Base-by-base conservation (phyloP, 495 filamentous ascomycete genomes). In the Neurospora hispaniola region DNA sequence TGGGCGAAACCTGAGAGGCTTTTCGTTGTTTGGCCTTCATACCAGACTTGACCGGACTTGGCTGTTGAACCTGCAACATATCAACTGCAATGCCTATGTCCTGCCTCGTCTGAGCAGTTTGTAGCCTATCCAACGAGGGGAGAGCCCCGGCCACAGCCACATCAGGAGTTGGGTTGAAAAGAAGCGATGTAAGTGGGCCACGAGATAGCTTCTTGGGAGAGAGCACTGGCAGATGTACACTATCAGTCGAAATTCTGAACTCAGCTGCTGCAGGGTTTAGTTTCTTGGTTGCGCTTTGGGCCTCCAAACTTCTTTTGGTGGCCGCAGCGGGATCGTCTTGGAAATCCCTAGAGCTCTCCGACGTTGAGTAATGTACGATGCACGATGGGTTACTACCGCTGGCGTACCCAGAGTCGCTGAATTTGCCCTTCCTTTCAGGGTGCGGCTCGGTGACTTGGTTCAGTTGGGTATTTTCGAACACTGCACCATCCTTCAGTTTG, bases 201-300 rank as follows among this genome's bases (percentile, higher is more conserved):
- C 79, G 76, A 16, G 70, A 73, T 8, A 78, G 12, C 70, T 72
- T 76, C 71, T 75, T 79, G 6, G 76, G 78, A 2, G 75, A 71
- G 2, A 74, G 39, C 5, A 66, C 42, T 9, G 71, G 66, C 12
- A 74, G n/a, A 18, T 35, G 16, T 0, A 72, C 66, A 18, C n/a
- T 69, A 4, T 40, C 42, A 6, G n/a, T 42, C 4, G 44, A 68
- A 10, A 75, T 75, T 70, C 71, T 78, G 70, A 81, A 81, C 70
- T 81, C 77, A n/a, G 75, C 75, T 3, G 79, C 77, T 14, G 77
- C 71, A 42, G 79, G 79, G 42, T 81, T 80, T 44, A 81, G 69
- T 42, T 66, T 74, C 66, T 77, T 78, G 14, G 70, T 70, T 9
- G 71, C 42, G 31, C 31, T 38, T 12, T 70, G 35, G n/a, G 35